Base-by-base conservation (phyloP, 495 filamentous ascomycete genomes). In the Tuber indicum region DNA sequence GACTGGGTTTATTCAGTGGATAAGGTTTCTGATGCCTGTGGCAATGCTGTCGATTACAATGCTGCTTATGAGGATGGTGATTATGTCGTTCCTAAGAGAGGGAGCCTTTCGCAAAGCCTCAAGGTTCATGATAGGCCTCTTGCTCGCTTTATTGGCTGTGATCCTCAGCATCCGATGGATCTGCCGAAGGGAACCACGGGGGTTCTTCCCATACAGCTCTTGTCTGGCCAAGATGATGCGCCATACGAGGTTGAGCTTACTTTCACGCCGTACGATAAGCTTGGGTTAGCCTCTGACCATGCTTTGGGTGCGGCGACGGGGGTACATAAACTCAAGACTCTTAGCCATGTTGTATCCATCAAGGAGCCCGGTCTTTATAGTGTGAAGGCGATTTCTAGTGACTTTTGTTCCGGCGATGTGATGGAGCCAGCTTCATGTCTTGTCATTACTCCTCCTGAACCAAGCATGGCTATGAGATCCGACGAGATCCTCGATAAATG, bases 401-500 rank as follows among this genome's bases (percentile, higher is more conserved):
- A 92, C 36, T 92, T 89, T 74, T 99, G 96, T 83, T 86, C 89
- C 21, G 96, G 96, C 52, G 94, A 98, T 81, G 88, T 99, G 4
- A 86, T 95, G 77, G 96, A 98, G 83, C 96, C 96, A 42, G 91
- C 96, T 6, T 93, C 94, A 42, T 98, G 94, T 83, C 86, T 97
- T 74, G 85, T 99, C 72, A 88, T 93, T 58, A 98, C 97, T 78
- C 96, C 96, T 23, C 92, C 95, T 0, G 91, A 97, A 85, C 96
- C 96, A 42, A 89, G 91, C 49, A 79, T 99, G 74, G 85, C 88
- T 8, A 86, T 98, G 52, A 88, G 86, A 66, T 85, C 90, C 2
- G 91, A 97, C 79, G 91, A 93, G 79, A 92, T 98, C 46, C 91
- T 91, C 58, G 96, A 98, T 83, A 97, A 95, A 80, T 99, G 96